A percentile compares a stretch with the other conserved stretches of the same genome.
These are phyloP conservation scores for Alternaria solani DNA, from an alignment of 2,329 filamentous ascomycete genomes.

Conservation along the genomic window DNA sequence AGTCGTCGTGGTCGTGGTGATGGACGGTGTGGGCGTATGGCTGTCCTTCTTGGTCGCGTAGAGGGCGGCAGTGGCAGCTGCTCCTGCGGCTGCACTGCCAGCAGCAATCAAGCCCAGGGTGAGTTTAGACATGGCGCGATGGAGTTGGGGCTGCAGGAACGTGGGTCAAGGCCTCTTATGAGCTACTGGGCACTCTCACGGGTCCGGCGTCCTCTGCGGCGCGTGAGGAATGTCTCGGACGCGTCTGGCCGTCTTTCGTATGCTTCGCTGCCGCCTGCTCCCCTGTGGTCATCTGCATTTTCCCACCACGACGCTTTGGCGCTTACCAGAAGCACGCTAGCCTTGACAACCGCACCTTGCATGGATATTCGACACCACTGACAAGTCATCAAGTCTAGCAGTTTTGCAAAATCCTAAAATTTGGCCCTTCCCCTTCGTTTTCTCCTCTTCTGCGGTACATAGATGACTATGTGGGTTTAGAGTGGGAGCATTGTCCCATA, in stretches of 20 bases:
- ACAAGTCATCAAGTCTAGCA: conserved; percentile 13
- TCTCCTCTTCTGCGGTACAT: neutral
- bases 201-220: conserved; percentile 42
- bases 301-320: conserved; percentile 26
- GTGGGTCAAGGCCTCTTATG: conserved; percentile 26
- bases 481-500: conserved; percentile 2
- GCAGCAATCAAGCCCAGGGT: conserved; percentile 60
- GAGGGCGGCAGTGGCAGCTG: conserved; percentile 58
- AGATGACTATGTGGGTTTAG: conserved; percentile 14
- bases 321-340: conserved; percentile 29
- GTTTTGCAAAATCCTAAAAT: neutral
- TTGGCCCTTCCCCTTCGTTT: neutral
- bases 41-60: conserved; percentile 50
- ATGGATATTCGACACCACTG: conserved; percentile 11
- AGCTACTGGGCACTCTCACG: conserved; percentile 9
- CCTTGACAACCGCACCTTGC: conserved; percentile 11
- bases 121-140: conserved; percentile 58
- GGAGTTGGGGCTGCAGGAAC: conserved; percentile 1
- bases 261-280: conserved; percentile 42
- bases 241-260: conserved; percentile 40
- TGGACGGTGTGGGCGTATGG: conserved; percentile 32
- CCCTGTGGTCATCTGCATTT: conserved; percentile 39
- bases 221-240: conserved; percentile 49
- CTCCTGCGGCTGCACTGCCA: conserved; percentile 58
- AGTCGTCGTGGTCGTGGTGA: conserved; percentile 50